Conservation (phyloP, 2,329 filamentous ascomycete species). For the Zalaria sp. region DNA sequence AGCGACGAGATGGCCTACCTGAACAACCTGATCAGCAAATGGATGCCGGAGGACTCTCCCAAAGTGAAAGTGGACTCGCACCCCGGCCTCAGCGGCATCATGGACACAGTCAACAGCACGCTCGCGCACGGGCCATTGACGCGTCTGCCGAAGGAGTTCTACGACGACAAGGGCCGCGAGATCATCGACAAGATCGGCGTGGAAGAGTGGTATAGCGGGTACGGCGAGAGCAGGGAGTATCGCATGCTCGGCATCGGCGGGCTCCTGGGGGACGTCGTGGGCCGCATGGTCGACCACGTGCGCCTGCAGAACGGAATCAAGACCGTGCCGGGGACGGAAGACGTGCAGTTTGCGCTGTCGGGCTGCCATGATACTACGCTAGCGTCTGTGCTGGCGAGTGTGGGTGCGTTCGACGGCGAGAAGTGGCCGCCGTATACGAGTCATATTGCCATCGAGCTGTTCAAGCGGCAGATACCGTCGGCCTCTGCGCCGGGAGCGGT, state of each 20-base stretch:
- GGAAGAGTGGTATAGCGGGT: slow-evolving; percentile 90
- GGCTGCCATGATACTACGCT: slow-evolving; percentile 93
- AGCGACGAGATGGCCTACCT: slow-evolving; percentile 74
- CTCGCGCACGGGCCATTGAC: slow-evolving; percentile 72
- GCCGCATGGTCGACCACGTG: slow-evolving; percentile 31
- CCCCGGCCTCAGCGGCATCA: slow-evolving; percentile 74
- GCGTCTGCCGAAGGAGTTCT: slow-evolving; percentile 70
- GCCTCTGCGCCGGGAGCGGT: slow-evolving; percentile 10
- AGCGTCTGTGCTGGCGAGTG: slow-evolving; percentile 58
- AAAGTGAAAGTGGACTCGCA: slow-evolving; percentile 70
- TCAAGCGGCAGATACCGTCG: slow-evolving; percentile 37
- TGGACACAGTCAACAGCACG: slow-evolving; percentile 88
- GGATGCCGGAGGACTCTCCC: slow-evolving; percentile 59
- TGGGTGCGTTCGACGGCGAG: slow-evolving; percentile 59
- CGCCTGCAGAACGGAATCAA: slow-evolving; percentile 18
- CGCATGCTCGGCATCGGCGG: slow-evolving; percentile 77
- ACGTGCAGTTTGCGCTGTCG: slow-evolving; percentile 61
- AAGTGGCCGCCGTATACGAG: slow-evolving; percentile 90
- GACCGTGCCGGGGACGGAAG: slow-evolving; percentile 28
- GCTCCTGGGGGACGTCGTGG: slow-evolving; percentile 68
- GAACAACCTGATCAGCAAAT: slow-evolving; percentile 62
- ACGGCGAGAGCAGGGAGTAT: slow-evolving; percentile 73
- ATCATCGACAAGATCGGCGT: slow-evolving; percentile 62
- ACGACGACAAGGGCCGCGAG: slow-evolving; percentile 55
- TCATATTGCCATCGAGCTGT: slow-evolving; percentile 82